These are phyloP conservation scores for Trapa bicornis DNA, from an alignment of 345 rosid species.

Conservation along the genomic window DNA sequence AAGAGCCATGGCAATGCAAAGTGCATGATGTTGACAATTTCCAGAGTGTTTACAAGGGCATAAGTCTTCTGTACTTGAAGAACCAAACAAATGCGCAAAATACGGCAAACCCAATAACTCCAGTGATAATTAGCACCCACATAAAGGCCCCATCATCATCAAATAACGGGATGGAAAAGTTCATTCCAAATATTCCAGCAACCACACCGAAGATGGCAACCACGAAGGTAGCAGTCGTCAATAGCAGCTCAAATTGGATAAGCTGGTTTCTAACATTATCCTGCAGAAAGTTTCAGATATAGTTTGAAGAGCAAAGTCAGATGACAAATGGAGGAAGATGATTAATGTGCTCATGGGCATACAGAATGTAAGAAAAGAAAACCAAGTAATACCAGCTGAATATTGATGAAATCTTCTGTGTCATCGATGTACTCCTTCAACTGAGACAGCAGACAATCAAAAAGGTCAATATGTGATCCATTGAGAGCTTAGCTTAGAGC, in stretches of 20 bases:
- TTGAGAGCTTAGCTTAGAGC: background rate
- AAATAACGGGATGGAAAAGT: slow-evolving; percentile 58
- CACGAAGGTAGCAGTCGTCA: slow-evolving; percentile 87
- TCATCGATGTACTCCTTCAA: slow-evolving; percentile 95
- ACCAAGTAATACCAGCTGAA: slow-evolving; percentile 55
- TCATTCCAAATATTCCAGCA: slow-evolving; percentile 97
- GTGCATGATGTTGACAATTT: background rate
- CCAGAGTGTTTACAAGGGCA: slow-evolving; percentile 43
- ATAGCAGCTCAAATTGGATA: slow-evolving; percentile 86
- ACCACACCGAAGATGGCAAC: slow-evolving; percentile 96
- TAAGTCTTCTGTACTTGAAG: slow-evolving; percentile 83
- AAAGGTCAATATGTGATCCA: slow-evolving; percentile 1
- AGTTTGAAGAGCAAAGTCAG: background rate
- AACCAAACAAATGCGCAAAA: slow-evolving; percentile 76
- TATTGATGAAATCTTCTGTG: slow-evolving; percentile 95
- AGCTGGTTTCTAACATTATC: slow-evolving; percentile 96
- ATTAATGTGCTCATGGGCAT: background rate
- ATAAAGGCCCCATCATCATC: slow-evolving; percentile 57
- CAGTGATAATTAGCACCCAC: slow-evolving; percentile 82
- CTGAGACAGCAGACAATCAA: slow-evolving; percentile 27
- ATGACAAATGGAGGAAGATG: background rate
- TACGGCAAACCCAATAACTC: slow-evolving; percentile 41
- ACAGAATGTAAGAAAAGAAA: background rate
- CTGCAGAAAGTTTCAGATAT: slow-evolving; percentile 23
- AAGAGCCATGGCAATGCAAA: background rate